Base-by-base conservation (phyloP, 2,329 filamentous ascomycete genomes). In the Nectriaceae sp. region DNA sequence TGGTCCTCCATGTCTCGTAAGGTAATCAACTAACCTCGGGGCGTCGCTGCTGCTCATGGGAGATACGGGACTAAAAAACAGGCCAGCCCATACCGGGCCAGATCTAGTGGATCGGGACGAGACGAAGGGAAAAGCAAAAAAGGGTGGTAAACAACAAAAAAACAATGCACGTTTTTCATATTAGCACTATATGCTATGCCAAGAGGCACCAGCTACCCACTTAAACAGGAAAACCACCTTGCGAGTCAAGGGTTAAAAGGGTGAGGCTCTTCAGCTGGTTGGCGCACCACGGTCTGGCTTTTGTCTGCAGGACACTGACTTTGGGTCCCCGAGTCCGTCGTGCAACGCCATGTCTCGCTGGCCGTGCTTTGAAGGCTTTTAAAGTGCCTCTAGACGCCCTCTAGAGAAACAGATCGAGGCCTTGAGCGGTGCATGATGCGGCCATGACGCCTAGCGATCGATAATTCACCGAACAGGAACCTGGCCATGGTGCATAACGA, bases 321-420 rank as follows among this genome's bases (percentile, higher is more conserved):
- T 50, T 45, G 38, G 35, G 21, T 40, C 50, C 42, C 44, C 47
- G 47, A 61, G 56, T 54, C 41, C 40, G 55, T 49, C 39, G 42
- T 56, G 47, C 56, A 60, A 57, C 56, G 54, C 56, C 33, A 60
- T 61, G 58, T 61, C 56, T 60, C 52, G 41, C 40, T 26, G 41
- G 29, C 22, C 40, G 31, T 20, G 35, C 24, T 20, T 38, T 21
- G 37, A 33, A n/a, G n/a, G n/a, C n/a, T n/a, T n/a, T n/a, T n/a
- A n/a, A n/a, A n/a, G n/a, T n/a, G n/a, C n/a, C n/a, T n/a, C n/a
- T n/a, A n/a, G n/a, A n/a, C n/a, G n/a, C n/a, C n/a, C n/a, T n/a
- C n/a, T n/a, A n/a, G n/a, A n/a, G n/a, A n/a, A n/a, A n/a, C n/a
- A n/a, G n/a, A n/a, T n/a, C n/a, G n/a, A n/a, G n/a, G n/a, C n/a